Evolutionary conservation across 257 asterid genomes (phyloP).

Genomic region (Pogostemon cablin): DNA sequence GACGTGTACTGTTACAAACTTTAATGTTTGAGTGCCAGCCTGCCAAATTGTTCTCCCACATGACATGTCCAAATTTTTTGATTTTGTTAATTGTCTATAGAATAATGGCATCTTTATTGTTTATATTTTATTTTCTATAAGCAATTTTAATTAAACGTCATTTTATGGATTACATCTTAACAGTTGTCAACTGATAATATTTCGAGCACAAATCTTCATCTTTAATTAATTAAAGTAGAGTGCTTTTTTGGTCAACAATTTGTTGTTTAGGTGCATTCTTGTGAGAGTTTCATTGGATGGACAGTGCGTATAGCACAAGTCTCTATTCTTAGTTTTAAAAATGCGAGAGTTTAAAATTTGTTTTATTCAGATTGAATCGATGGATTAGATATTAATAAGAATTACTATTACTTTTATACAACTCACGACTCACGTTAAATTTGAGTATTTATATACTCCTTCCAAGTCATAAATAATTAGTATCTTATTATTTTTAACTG

Average conservation of each 20-base stretch:
- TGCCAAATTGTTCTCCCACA: conserved; percentile 35
- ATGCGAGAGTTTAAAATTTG: no score
- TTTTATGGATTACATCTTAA: conserved; percentile 5
- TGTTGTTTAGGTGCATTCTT: conserved; percentile 15
- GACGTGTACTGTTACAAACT: conserved; percentile 29
- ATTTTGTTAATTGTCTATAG: not conserved
- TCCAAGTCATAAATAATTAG: no score
- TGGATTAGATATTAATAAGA: no score
- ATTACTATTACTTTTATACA: no score
- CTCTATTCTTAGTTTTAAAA: no score
- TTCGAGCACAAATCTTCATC: not conserved
- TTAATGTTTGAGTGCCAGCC: conserved; percentile 29
- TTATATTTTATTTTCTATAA: not conserved
- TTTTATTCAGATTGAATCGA: no score
- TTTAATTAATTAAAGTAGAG: not conserved
- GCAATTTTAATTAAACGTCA: not conserved
- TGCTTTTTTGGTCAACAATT: conserved; percentile 30
- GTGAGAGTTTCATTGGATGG: conserved; percentile 38
- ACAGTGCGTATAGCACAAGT: not conserved
- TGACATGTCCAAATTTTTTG: conserved; percentile 30
- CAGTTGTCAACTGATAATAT: not conserved
- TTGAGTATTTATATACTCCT: no score
- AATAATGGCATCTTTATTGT: not conserved
- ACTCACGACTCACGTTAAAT: no score
- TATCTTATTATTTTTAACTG: no score